phyloP scores from a whole-genome alignment of 176 grass and related monocot genomes.

The Carex cristatella region DNA sequence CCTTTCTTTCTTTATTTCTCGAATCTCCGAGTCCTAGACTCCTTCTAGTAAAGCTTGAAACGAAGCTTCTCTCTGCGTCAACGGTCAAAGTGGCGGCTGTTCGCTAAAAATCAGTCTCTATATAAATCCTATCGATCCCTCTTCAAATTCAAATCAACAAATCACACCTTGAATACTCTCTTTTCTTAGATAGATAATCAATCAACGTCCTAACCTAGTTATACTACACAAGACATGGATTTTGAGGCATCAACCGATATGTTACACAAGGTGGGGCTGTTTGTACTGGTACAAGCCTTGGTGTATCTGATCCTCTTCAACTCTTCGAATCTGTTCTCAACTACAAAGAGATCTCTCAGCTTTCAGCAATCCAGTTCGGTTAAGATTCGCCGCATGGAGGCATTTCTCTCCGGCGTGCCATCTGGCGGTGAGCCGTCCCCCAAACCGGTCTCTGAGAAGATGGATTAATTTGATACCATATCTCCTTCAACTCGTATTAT shows the following conservation, averaged over 20 bases:
- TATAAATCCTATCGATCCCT: background rate
- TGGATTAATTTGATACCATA: conserved; percentile 11
- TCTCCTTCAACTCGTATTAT: background rate
- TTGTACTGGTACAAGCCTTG: conserved; percentile 29
- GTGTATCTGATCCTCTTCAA: conserved; percentile 35
- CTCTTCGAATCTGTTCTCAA: conserved; percentile 1
- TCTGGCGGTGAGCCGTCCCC: conserved; percentile 2
- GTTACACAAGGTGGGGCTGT: conserved; percentile 25
- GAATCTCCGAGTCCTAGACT: background rate
- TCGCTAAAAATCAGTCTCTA: background rate
- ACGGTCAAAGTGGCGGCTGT: background rate
- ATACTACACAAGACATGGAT: background rate
- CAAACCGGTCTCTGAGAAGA: background rate
- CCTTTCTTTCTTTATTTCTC: background rate
- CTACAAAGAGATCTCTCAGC: conserved; percentile 1
- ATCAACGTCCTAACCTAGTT: background rate
- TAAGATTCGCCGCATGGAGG: conserved; percentile 10
- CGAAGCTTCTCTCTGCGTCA: conserved; percentile 1
- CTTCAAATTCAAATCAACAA: background rate
- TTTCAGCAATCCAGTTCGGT: background rate
- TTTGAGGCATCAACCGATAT: conserved; percentile 13
- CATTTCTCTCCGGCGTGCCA: conserved; percentile 8
- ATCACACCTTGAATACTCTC: background rate
- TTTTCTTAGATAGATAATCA: background rate
- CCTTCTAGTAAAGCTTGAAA: background rate